Percentiles rank a stretch among this genome's conserved stretches.
phyloP scores from a whole-genome alignment of 2,329 filamentous ascomycete genomes.

The Thelonectria olida region DNA sequence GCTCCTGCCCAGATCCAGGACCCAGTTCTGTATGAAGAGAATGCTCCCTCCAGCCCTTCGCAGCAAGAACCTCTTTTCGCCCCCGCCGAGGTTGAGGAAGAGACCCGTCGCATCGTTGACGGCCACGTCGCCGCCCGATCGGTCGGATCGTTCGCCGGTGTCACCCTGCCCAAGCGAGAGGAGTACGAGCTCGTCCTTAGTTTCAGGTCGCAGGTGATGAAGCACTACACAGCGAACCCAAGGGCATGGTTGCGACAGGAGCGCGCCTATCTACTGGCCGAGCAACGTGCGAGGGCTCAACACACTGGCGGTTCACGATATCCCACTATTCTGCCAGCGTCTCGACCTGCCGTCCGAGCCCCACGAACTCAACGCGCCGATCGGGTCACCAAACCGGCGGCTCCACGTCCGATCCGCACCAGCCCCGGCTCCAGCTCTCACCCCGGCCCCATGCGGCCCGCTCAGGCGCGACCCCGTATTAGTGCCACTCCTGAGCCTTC shows the following conservation, averaged over 20 bases:
- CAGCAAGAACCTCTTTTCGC: conserved; percentile 60
- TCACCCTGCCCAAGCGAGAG: conserved; percentile 58
- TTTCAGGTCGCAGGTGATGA: conserved; percentile 63
- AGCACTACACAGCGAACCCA: conserved; percentile 54
- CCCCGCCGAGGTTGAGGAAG: conserved; percentile 50
- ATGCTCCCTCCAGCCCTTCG: conserved; percentile 48
- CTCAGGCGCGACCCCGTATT: conserved; percentile 42
- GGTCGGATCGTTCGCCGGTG: conserved; percentile 51
- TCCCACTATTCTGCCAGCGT: conserved; percentile 52
- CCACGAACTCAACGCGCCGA: conserved; percentile 43
- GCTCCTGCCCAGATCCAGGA: conserved; percentile 54
- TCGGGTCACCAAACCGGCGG: conserved; percentile 47
- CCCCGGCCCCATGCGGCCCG: conserved; percentile 40
- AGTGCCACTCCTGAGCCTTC: conserved; percentile 61
- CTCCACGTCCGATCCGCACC: conserved; percentile 49
- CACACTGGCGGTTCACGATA: conserved; percentile 37
- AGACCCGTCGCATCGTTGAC: conserved; percentile 58
- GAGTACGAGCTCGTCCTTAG: conserved; percentile 64
- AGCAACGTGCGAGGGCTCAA: conserved; percentile 54
- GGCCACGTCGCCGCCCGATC: conserved; percentile 59
- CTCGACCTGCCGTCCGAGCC: conserved; percentile 45
- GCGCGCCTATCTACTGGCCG: conserved; percentile 57
- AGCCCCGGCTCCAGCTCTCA: conserved; percentile 33
- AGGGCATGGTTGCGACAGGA: conserved; percentile 60
- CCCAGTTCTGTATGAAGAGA: conserved; percentile 66